phyloP scores from a whole-genome alignment of 2,329 filamentous ascomycete species.

The Ascochyta koolunga region DNA sequence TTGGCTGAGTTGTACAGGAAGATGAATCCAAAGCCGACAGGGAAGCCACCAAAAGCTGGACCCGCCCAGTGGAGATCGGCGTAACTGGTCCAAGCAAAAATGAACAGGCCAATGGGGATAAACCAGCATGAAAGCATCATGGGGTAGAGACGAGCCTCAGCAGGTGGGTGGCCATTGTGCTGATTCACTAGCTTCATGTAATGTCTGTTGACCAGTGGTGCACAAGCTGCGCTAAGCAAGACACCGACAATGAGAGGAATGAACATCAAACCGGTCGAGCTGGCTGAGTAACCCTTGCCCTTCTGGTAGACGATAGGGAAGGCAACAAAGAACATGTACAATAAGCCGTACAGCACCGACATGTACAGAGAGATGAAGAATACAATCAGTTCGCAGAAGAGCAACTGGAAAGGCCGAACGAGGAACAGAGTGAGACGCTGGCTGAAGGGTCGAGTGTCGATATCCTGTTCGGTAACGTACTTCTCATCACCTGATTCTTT shows the following conservation, averaged over 20 bases:
- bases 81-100: constrained; percentile 75
- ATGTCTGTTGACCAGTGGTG: constrained; percentile 79
- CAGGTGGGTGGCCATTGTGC: constrained; percentile 74
- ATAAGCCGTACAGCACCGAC: constrained; percentile 76
- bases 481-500: constrained; percentile 69
- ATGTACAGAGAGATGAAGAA: constrained; percentile 85
- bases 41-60: constrained; percentile 68
- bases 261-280: constrained; percentile 83
- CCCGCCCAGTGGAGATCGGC: constrained; percentile 70
- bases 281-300: constrained; percentile 78
- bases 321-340: constrained; percentile 72
- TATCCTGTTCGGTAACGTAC: constrained; percentile 80
- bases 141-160: constrained; percentile 78
- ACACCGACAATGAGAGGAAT: constrained; percentile 82
- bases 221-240: constrained; percentile 67
- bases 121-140: constrained; percentile 66
- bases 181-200: constrained; percentile 70
- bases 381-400: constrained; percentile 84
- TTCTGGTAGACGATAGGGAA: constrained; percentile 71
- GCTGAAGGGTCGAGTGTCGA: constrained; percentile 71
- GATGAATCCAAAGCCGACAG: constrained; percentile 79
- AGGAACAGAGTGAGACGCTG: constrained; percentile 77
- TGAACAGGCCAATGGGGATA: constrained; percentile 70
- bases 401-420: constrained; percentile 81
- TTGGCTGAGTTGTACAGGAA: constrained; percentile 76